These are phyloP conservation scores for Gymnopus androsaceus DNA, from an alignment of 1,284 basidiomycete species.

Conservation along the genomic window DNA sequence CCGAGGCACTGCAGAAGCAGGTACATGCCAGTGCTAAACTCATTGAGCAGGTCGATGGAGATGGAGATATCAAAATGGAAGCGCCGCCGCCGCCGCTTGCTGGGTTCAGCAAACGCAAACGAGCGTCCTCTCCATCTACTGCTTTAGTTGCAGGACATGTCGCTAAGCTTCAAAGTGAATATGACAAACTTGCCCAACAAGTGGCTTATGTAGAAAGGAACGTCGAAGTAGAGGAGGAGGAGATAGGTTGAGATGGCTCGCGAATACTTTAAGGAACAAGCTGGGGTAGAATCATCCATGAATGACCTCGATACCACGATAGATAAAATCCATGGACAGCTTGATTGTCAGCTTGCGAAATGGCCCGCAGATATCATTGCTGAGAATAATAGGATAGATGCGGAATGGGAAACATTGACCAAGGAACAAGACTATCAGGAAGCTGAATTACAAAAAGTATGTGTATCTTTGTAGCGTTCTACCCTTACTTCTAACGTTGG, in stretches of 20 bases:
- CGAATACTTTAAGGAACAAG: no score
- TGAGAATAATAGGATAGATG: background rate
- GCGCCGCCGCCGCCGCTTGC: no score
- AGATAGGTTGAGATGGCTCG: no score
- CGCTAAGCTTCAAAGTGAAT: no score
- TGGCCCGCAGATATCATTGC: background rate
- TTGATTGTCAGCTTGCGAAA: background rate
- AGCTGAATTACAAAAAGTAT: background rate
- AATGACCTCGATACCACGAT: background rate
- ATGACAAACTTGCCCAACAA: no score
- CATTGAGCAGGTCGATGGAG: background rate
- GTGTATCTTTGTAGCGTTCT: background rate
- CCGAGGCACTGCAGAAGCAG: background rate
- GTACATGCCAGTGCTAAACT: background rate
- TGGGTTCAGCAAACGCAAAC: no score
- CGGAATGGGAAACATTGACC: background rate
- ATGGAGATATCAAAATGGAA: no score
- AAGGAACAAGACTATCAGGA: background rate
- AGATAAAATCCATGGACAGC: background rate
- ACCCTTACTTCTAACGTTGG: background rate
- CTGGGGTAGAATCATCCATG: no score
- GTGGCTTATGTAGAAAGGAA: background rate
- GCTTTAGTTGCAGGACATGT: no score
- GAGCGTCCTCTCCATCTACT: no score
- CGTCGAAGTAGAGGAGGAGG: background rate